Conservation (phyloP, 2,329 filamentous ascomycete genomes). For the Diplocarpon rosae region DNA sequence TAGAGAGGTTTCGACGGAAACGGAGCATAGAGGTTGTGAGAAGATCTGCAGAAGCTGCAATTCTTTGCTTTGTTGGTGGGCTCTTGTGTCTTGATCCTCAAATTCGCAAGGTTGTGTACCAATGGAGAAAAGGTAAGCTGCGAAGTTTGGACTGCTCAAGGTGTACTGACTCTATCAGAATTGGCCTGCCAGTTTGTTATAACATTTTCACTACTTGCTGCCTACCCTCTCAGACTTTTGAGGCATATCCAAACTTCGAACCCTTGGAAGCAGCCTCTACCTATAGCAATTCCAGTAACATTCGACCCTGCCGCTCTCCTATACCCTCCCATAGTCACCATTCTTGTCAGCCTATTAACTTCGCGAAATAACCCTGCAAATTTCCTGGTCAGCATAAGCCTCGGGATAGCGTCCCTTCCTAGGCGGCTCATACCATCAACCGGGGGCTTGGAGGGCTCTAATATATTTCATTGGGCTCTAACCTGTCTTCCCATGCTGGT, state of each 20-base stretch:
- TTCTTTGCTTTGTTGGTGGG: conserved; percentile 39
- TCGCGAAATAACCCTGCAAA: conserved; percentile 48
- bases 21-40: conserved; percentile 40
- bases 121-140: conserved; percentile 39
- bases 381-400: conserved; percentile 69
- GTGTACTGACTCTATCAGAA: conserved; percentile 22
- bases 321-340: conserved; percentile 68
- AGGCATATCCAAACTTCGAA: conserved; percentile 29
- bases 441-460: conserved; percentile 44
- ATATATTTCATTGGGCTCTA: conserved; percentile 67
- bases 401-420: conserved; percentile 69
- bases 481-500: conserved; percentile 54
- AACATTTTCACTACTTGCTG: conserved; percentile 32
- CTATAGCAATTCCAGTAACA: conserved; percentile 50
- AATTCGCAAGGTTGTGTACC: conserved; percentile 34
- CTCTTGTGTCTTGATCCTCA: conserved; percentile 35
- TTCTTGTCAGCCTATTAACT: conserved; percentile 67
- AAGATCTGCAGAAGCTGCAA: conserved; percentile 39
- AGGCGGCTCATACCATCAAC: conserved; percentile 55
- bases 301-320: conserved; percentile 89
- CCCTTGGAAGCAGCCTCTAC: conserved; percentile 18
- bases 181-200: conserved; percentile 21
- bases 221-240: conserved; percentile 52
- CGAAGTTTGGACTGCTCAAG: neutral
- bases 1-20: conserved; percentile 30